Evolutionary conservation across 805 yeast species (phyloP), one percentile per base, ranked within the genome.

Genomic region (Barnettozyma californica): DNA sequence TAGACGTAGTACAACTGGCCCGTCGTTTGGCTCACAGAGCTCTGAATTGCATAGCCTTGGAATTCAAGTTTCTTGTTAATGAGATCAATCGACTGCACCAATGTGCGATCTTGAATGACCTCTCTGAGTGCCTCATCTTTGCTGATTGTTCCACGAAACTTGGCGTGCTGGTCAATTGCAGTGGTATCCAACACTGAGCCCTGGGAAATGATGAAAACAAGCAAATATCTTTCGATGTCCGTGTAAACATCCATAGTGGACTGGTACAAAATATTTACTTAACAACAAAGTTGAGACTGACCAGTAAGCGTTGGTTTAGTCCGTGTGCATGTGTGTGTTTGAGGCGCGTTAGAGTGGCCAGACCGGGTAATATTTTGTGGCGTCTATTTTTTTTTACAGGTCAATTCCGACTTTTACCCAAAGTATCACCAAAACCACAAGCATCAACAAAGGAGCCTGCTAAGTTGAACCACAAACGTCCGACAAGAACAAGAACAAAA

Each of bases 41-140:
- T 61, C 20, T 65, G 70, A 27, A 76, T 62, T 43, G 67, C 68
- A 56, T 69, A 74, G 5, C 75, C 74, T 23, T 68, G 60, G 7
- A 53, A 57, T 5, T 56, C 57, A 2, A 59, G 38, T 21, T 47
- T 54, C 2, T n/a, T 33, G 41, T 61, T 50, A 38, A 70, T 68
- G 5, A 59, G 51, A 3, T 56, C 57, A 1, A 61, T 43, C 13
- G 68, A 53, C 34, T 39, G 39, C 16, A 20, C 26, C 14, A 26
- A 16, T 13, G 42, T 43, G 13, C 23, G n/a, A 2, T 40, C 42
- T 3, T 38, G 25, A n/a, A 25, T 42, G 13, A 46, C 55, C 21
- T 48, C 53, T 3, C 34, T 23, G 9, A 36, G 36, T 8, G 16
- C 25, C 5, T 23, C 29, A 27, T 25, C 11, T 33, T 35, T 37